Conservation (phyloP, 305 asterid genomes). For the Fraxinus baroniana region DNA sequence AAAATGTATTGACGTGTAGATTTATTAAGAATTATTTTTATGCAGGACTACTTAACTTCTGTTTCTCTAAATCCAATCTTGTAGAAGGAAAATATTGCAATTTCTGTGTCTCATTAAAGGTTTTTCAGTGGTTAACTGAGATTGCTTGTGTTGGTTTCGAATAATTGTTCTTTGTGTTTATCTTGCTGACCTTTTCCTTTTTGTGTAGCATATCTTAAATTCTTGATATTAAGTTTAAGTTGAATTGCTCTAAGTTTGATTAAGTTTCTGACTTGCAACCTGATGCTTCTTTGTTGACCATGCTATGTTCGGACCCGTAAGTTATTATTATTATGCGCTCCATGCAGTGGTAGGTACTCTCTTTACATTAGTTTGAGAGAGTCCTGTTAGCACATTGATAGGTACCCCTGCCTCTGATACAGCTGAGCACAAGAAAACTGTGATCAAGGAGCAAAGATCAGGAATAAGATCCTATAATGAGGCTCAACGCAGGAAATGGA, state of each 20-base stretch:
- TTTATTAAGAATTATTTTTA: background rate
- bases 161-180: background rate
- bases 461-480: background rate
- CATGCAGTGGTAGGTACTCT: background rate
- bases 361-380: background rate
- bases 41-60: background rate
- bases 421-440: background rate
- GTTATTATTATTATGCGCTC: background rate
- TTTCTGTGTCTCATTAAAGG: background rate
- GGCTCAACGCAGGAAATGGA: background rate
- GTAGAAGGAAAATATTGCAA: background rate
- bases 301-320: background rate
- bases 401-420: background rate
- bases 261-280: background rate
- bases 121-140: background rate
- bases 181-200: background rate
- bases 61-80: background rate
- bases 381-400: background rate
- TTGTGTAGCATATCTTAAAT: background rate
- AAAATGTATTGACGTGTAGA: background rate
- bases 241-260: background rate
- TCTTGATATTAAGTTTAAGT: background rate
- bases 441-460: background rate
- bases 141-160: background rate
- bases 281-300: background rate